Percentiles rank a stretch among this genome's conserved stretches.
phyloP scores from a whole-genome alignment of 805 yeast species.

The Starmerella lactis-condensi region DNA sequence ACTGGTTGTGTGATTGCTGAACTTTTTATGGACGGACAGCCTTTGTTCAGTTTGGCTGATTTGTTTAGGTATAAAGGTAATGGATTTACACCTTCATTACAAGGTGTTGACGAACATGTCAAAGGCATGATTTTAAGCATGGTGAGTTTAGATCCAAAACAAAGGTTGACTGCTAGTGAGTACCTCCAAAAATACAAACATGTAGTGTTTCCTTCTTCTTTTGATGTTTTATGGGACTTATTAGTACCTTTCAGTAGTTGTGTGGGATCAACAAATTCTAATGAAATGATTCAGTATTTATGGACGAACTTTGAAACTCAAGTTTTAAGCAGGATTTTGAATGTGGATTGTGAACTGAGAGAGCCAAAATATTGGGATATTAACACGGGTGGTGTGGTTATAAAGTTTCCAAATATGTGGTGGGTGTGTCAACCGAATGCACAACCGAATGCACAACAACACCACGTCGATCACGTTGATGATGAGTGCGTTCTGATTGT shows the following conservation, averaged over 20 bases:
- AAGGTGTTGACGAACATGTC: slow-evolving; percentile 41
- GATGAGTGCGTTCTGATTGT: slow-evolving; percentile 35
- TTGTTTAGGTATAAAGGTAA: slow-evolving; percentile 61
- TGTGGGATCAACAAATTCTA: slow-evolving; percentile 27
- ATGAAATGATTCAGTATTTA: slow-evolving; percentile 40
- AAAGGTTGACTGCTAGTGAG: slow-evolving; percentile 38
- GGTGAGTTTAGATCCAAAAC: slow-evolving; percentile 43
- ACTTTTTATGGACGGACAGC: slow-evolving; percentile 65
- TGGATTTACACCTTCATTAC: slow-evolving; percentile 47
- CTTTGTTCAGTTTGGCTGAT: slow-evolving; percentile 73
- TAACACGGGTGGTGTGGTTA: not conserved
- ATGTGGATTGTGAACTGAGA: not conserved
- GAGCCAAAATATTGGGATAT: not conserved
- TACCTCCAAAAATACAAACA: slow-evolving; percentile 35
- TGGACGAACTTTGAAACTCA: slow-evolving; percentile 10
- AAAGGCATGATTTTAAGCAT: slow-evolving; percentile 41
- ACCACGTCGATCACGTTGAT: not conserved
- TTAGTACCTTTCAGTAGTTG: slow-evolving; percentile 13
- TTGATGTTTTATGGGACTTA: slow-evolving; percentile 32
- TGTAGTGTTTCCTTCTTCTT: slow-evolving; percentile 44
- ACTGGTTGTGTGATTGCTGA: slow-evolving; percentile 72
- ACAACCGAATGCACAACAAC: slow-evolving; percentile 3
- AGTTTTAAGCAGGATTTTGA: slow-evolving; percentile 5
- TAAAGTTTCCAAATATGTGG: not conserved
- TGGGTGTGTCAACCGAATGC: not conserved